Base-by-base conservation (phyloP, 768 basidiomycete genomes). In the Candolleomyces aberdarensis region DNA sequence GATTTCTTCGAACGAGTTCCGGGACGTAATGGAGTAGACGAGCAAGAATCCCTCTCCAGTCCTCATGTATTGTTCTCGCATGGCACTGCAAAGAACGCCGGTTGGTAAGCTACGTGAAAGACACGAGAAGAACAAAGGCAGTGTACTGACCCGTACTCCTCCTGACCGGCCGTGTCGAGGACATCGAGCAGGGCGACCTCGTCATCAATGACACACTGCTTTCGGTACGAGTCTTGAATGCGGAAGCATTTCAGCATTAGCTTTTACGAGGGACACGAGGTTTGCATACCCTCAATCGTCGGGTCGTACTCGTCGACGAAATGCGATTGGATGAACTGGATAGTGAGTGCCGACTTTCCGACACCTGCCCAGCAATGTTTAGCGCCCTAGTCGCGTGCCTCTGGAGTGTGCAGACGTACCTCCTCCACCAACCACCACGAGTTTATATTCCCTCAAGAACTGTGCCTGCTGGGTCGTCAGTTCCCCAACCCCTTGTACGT, bases 11-110 rank as follows among this genome's bases (percentile, higher is more conserved):
- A 98, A 98, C 50, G 96, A 96, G 74, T 93, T 91, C 65, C 96
- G 88, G 32, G 94, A 95, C n/a, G 96, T 97, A 76, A 97, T 98
- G 56, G 94, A 94, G 76, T 98, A 98, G 60, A 98, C 95, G 64
- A 98, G 87, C 47, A 98, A 84, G 82, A 98, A 98, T 11, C 96
- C 96, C 75, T 98, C 96, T 62, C 96, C 96, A 29, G 95, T 94
- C 56, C 95, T 87, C 95, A 98, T 98, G 79, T 98, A 98, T 70
- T 98, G 96, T 71, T 98, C 96, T 51, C 96, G 89, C 96, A 98
- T 98, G 22, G 96, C 96, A 60, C 94, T 96, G 62, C 19, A 64
- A 43, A 15, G 39, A 20, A 31, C n/a, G n/a, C 58, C 41, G 5
- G 54, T 62, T 44, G 39, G 20, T 20, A 54, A 51, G 40, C 31